These are phyloP conservation scores for Chlorokybus atmophyticus DNA, from an alignment of 139 green algal genomes.

Conservation along the genomic window DNA sequence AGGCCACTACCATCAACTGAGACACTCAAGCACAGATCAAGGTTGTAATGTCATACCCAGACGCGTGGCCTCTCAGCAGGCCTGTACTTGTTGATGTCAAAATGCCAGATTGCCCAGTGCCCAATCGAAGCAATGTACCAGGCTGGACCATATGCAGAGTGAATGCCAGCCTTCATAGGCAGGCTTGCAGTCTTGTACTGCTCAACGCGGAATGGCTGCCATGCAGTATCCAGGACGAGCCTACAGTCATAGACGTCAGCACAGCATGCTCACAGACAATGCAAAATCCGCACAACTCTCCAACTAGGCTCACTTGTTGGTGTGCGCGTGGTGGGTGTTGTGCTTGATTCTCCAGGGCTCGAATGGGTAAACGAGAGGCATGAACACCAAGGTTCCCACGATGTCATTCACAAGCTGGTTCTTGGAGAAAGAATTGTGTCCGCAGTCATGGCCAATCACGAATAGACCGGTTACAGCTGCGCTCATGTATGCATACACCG, in stretches of 20 bases:
- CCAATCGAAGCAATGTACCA: conserved; percentile 79
- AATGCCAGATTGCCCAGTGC: conserved; percentile 88
- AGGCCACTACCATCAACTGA: no score
- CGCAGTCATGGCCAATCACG: conserved; percentile 17
- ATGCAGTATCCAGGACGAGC: not conserved
- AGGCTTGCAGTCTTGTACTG: not conserved
- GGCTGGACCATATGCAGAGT: conserved; percentile 70
- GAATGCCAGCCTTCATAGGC: conserved; percentile 19
- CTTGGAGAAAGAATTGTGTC: conserved; percentile 8
- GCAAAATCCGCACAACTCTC: no score
- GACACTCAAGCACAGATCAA: no score
- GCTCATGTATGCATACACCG: not conserved
- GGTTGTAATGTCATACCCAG: no score
- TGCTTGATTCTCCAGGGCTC: conserved; percentile 10
- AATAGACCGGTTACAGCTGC: not conserved
- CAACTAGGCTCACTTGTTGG: conserved; percentile 3
- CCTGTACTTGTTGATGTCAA: conserved; percentile 73
- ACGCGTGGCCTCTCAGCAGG: conserved; percentile 61
- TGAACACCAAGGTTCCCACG: not conserved
- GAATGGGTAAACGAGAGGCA: conserved; percentile 11
- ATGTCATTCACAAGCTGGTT: conserved; percentile 5
- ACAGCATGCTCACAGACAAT: no score
- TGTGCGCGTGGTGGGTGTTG: conserved; percentile 13
- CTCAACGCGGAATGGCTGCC: not conserved
- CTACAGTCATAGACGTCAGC: no score